Evolutionary conservation across 2,329 filamentous ascomycete genomes (phyloP), one percentile per base, ranked within the genome.

Genomic region (Verticillium nonalfalfae): DNA sequence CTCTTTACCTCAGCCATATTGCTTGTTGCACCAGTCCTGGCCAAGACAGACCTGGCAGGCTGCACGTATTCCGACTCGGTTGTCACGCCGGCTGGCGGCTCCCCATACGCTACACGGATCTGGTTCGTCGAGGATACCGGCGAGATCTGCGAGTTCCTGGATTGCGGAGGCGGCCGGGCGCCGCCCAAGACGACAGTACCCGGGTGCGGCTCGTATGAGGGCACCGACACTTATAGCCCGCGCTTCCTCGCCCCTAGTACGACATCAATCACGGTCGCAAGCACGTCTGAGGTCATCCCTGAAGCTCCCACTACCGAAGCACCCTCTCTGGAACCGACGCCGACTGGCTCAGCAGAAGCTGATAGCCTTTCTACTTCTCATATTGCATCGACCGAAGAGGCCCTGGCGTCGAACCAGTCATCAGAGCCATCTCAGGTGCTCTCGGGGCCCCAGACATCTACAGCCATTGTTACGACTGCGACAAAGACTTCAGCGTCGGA

Each of bases 121-220:
- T 89, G 79, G 78, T 89, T 85, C 72, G 81, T 87, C 59, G 86
- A 85, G 1, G 85, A 75, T 66, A 85, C 81, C 18, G 85, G 86
- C 70, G 86, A 89, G 76, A 77, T 89, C 70, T 90, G 87, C 79
- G 77, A 78, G 11, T 69, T 84, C 64, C 79, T 86, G 66, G 87
- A 90, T 80, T 90, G 87, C 73, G 87, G 87, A 62, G 87, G 87
- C 65, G 87, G 86, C 60, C 79, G 82, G 56, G 87, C 86, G 9
- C 85, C 87, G 3, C 82, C 85, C 63, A 89, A 85, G 77, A 85
- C 82, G 15, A 81, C 79, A 33, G 81, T 86, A 26, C 87, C 87
- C 1, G 87, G 86, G 2, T 90, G 87, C 68, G 68, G 73, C 2
- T 68, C 61, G 4, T 88, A 88, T 76, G 67, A 70, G 2, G 85